These are phyloP conservation scores for Myxozyma neglecta DNA, from an alignment of 805 yeast genomes.

Conservation along the genomic window DNA sequence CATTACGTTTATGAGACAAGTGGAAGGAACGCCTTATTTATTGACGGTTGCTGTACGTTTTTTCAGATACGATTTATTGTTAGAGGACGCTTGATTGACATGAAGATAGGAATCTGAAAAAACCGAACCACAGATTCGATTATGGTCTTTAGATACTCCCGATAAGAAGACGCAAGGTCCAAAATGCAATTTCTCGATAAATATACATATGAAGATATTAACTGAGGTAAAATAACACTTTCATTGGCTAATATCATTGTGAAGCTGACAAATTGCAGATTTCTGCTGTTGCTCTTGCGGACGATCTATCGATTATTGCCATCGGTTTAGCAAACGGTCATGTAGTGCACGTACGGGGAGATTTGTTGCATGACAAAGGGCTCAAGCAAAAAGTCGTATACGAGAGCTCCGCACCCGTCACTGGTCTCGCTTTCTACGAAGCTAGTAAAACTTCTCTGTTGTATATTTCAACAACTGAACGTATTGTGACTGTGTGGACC, in stretches of 20 bases:
- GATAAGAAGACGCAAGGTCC: conserved; percentile 37
- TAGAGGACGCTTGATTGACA: not conserved
- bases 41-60: conserved; percentile 56
- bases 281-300: conserved; percentile 59
- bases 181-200: conserved; percentile 60
- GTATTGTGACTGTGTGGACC: conserved; percentile 69
- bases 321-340: conserved; percentile 84
- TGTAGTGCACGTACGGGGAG: conserved; percentile 82
- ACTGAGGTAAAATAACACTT: conserved; percentile 53
- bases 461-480: conserved; percentile 74
- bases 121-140: conserved; percentile 66
- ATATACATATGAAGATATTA: conserved; percentile 71
- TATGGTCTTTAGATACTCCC: conserved; percentile 67
- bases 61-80: not conserved
- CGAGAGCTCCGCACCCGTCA: conserved; percentile 75
- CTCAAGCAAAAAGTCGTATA: conserved; percentile 80
- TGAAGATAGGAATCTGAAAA: conserved; percentile 47
- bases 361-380: conserved; percentile 82
- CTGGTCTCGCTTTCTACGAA: conserved; percentile 62
- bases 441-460: conserved; percentile 51
- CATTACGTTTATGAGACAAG: conserved; percentile 56
- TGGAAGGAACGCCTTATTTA: conserved; percentile 53
- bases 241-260: not conserved
- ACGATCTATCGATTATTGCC: conserved; percentile 62
- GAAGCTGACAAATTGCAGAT: conserved; percentile 8